These are phyloP conservation scores for Lactarius indigo DNA, from an alignment of 768 basidiomycete genomes.

Conservation along the genomic window DNA sequence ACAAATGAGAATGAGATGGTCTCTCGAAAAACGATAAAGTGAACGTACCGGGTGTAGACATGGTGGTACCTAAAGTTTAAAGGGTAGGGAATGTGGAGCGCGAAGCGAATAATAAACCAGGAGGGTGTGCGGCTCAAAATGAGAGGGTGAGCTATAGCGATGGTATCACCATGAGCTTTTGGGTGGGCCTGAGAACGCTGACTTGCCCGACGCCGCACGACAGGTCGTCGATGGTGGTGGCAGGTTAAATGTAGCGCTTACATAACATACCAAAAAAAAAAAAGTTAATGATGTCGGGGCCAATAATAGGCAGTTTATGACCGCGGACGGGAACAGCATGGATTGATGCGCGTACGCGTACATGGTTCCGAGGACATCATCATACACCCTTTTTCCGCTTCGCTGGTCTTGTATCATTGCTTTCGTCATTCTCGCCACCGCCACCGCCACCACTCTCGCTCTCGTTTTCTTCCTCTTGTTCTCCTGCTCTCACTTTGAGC, in stretches of 20 bases:
- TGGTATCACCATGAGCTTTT: constrained; percentile 7
- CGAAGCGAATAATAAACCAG: constrained; percentile 5
- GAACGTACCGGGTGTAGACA: constrained; percentile 15
- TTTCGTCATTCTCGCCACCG: neutral
- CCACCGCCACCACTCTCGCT: constrained; percentile 27
- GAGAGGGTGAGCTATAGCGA: constrained; percentile 1
- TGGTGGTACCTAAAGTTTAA: neutral
- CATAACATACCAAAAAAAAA: constrained; percentile 8
- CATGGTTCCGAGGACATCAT: neutral
- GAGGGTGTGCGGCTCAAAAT: neutral
- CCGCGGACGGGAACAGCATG: neutral
- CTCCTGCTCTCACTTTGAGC: constrained; percentile 47
- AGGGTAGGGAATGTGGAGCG: constrained; percentile 13
- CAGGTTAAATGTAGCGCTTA: constrained; percentile 4
- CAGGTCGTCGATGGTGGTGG: constrained; percentile 13
- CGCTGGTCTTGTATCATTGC: constrained; percentile 3
- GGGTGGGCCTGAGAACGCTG: neutral
- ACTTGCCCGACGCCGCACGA: constrained; percentile 4
- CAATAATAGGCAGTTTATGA: neutral
- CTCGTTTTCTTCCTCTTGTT: constrained; percentile 21
- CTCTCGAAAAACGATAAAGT: neutral
- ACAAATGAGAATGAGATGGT: constrained; percentile 4
- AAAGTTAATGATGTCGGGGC: neutral
- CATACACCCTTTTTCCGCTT: constrained; percentile 26
- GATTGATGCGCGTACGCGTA: neutral